phyloP scores from a whole-genome alignment of 495 filamentous ascomycete species.

The Viridothelium virens region DNA sequence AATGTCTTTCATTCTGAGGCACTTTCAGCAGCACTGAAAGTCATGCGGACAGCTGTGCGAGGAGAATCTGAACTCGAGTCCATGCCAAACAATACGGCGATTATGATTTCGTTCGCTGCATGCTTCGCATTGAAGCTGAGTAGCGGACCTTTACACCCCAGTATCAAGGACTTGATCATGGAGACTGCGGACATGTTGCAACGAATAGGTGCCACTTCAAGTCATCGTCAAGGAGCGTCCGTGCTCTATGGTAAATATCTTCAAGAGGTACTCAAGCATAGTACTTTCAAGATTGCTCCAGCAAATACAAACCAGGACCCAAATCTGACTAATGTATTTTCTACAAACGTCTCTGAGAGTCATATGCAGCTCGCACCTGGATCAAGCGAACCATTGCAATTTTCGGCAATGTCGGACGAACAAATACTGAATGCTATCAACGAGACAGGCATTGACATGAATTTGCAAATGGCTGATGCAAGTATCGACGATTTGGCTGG shows the following conservation, averaged over 20 bases:
- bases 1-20: conserved; percentile 63
- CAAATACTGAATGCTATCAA: conserved; percentile 58
- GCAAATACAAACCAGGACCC: conserved; percentile 4
- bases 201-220: conserved; percentile 55
- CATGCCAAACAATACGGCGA: conserved; percentile 70
- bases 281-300: neutral
- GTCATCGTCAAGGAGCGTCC: conserved; percentile 56
- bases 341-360: neutral
- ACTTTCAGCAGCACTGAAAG: conserved; percentile 61
- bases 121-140: conserved; percentile 61
- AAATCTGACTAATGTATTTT: neutral
- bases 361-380: neutral
- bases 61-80: conserved; percentile 60
- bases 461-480: neutral
- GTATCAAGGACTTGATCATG: conserved; percentile 58
- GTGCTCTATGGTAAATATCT: conserved; percentile 56
- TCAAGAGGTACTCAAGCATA: conserved; percentile 47
- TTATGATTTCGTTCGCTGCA: conserved; percentile 70
- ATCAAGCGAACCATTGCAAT: conserved; percentile 46
- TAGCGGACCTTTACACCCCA: conserved; percentile 49
- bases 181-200: conserved; percentile 63
- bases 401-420: conserved; percentile 60
- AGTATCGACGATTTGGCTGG: conserved; percentile 8
- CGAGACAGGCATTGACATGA: conserved; percentile 36
- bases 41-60: conserved; percentile 65